phyloP scores from a whole-genome alignment of 768 basidiomycete species.

The Pleurotus sapidus region DNA sequence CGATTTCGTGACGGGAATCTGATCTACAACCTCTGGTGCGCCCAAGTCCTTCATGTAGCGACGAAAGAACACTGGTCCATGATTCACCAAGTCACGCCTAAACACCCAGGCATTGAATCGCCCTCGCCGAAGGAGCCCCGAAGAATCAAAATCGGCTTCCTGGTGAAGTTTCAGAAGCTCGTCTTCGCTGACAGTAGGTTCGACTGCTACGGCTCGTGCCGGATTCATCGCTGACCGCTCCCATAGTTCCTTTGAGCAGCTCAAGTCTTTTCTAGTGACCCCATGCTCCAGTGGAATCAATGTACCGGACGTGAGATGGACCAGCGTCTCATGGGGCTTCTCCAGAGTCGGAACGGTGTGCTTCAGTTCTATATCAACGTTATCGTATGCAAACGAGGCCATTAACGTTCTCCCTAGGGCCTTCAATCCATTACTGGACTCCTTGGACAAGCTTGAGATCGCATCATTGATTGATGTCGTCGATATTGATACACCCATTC shows the following conservation, averaged over 20 bases:
- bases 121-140: slow-evolving; percentile 17
- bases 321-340: slow-evolving; percentile 16
- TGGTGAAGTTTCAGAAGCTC: slow-evolving; percentile 18
- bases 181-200: slow-evolving; percentile 9
- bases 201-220: slow-evolving; percentile 1
- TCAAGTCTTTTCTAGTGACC: slow-evolving; percentile 21
- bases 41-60: slow-evolving; percentile 14
- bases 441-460: slow-evolving; percentile 19
- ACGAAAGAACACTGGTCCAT: slow-evolving; percentile 22
- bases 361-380: slow-evolving; percentile 38
- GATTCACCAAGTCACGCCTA: slow-evolving; percentile 18
- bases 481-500: slow-evolving; percentile 26
- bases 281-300: slow-evolving; percentile 24
- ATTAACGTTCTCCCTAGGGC: slow-evolving; percentile 21
- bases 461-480: slow-evolving; percentile 18
- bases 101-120: slow-evolving; percentile 27
- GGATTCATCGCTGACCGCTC: slow-evolving; percentile 21
- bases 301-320: slow-evolving; percentile 31
- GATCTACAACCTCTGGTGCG: slow-evolving; percentile 21
- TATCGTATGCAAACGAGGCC: slow-evolving; percentile 34
- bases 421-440: slow-evolving; percentile 14
- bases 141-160: slow-evolving; percentile 10
- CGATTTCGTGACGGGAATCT: slow-evolving; percentile 20
- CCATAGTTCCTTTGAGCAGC: slow-evolving; percentile 32
- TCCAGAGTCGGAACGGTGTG: slow-evolving; percentile 25